Conservation (phyloP, 2,329 filamentous ascomycete species). For the Bisporella sp. region DNA sequence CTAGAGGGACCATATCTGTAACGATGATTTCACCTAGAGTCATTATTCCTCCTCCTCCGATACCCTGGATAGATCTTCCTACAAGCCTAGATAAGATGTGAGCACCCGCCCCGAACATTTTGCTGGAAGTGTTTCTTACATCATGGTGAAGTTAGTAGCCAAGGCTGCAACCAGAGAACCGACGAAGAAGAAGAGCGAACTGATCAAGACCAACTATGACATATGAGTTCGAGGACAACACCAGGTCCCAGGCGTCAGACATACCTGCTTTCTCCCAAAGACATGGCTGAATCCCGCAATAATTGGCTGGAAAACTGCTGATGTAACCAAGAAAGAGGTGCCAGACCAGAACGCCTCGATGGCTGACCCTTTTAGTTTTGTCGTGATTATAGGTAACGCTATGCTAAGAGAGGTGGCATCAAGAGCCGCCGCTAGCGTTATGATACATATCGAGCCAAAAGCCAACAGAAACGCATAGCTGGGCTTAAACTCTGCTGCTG, state of each 20-base stretch:
- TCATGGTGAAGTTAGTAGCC: conserved; percentile 30
- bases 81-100: conserved; percentile 23
- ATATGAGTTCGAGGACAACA: neutral
- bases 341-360: conserved; percentile 66
- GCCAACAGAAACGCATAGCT: conserved; percentile 18
- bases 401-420: conserved; percentile 61
- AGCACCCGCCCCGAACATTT: neutral
- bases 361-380: conserved; percentile 42
- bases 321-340: conserved; percentile 61
- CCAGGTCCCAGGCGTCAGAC: neutral
- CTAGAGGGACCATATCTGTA: conserved; percentile 38
- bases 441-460: conserved; percentile 29
- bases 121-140: conserved; percentile 11
- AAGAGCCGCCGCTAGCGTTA: conserved; percentile 55
- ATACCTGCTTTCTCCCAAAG: conserved; percentile 32
- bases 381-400: conserved; percentile 48
- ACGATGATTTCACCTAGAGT: conserved; percentile 39
- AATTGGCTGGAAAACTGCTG: conserved; percentile 51
- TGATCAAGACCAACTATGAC: conserved; percentile 14
- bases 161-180: conserved; percentile 32
- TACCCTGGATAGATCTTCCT: conserved; percentile 38
- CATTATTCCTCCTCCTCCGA: conserved; percentile 44
- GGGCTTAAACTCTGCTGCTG: conserved; percentile 17
- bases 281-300: conserved; percentile 32
- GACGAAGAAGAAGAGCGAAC: conserved; percentile 29